Base-by-base conservation (phyloP, 2,329 filamentous ascomycete species). In the Sarocladium kiliense region DNA sequence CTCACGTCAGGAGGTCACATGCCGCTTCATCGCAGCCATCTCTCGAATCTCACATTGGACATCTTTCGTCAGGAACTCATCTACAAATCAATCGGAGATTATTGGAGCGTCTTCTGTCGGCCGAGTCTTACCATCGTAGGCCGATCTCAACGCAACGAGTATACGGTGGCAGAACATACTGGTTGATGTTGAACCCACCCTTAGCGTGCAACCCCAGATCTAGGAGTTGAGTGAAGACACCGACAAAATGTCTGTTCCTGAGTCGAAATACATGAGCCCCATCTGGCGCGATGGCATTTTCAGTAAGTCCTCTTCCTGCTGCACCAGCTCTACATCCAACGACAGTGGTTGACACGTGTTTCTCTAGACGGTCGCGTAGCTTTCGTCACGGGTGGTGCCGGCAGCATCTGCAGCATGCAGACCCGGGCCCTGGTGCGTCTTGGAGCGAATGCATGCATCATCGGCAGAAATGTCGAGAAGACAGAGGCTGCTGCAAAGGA, bases 371-470 rank as follows among this genome's bases (percentile, higher is more conserved):
- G 87, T 68, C 93, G 94, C 65, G 92, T 97, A 44, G 83, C 93
- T 62, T 96, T 97, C 73, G 95, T 95, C 66, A 99, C 94, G 3
- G 94, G 94, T 57, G 94, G 94, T 54, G 91, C 91, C 4, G 93
- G 94, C 55, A 87, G 88, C 25, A 97, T 99, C 66, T 97, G 94
- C 76, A 94, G 88, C 64, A 91, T 89, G 55, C 94, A 97, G 75
- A 94, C 96, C 30, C 84, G 91, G 60, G 94, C 94, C 3, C 77
- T 99, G 57, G 91, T 99, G 23, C 82, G 92, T 59, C 84, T 99
- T 7, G 94, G 94, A 54, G 93, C 91, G 44, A 87, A 97, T 64
- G 94, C 94, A 51, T 96, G 89, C 72, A 97, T 99, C 66, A 82
- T 97, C 56, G 94, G 94, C 39, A 87, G 94, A 62, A 96, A 90